Conservation (phyloP, 2,329 filamentous ascomycete species). For the Septoria linicola region DNA sequence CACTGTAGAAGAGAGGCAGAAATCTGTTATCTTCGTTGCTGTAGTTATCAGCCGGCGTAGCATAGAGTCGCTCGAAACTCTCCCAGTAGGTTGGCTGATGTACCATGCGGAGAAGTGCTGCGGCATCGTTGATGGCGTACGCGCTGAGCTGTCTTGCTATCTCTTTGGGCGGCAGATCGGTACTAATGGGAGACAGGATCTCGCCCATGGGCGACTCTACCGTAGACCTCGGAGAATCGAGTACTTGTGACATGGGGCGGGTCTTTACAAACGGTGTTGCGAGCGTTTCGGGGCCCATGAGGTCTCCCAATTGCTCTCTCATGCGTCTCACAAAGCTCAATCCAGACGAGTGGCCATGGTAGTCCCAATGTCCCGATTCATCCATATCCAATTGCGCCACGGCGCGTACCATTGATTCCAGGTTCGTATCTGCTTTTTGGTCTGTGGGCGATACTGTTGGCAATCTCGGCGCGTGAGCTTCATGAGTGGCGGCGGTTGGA, state of each 20-base stretch:
- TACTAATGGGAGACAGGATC: conserved; percentile 48
- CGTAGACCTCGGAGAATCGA: conserved; percentile 64
- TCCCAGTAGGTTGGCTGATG: conserved; percentile 80
- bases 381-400: conserved; percentile 89
- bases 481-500: conserved; percentile 20
- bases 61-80: conserved; percentile 75
- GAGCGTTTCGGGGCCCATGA: conserved; percentile 65
- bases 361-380: conserved; percentile 90
- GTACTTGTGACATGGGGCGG: conserved; percentile 55
- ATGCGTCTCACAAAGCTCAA: conserved; percentile 83
- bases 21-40: conserved; percentile 49
- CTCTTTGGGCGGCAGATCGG: conserved; percentile 66
- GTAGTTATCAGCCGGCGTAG: conserved; percentile 55
- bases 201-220: conserved; percentile 64
- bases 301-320: conserved; percentile 79
- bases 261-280: conserved; percentile 57
- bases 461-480: background rate
- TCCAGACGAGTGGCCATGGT: conserved; percentile 89
- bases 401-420: conserved; percentile 93
- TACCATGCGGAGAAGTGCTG: conserved; percentile 67
- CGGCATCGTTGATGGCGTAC: conserved; percentile 62
- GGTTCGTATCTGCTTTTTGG: conserved; percentile 59
- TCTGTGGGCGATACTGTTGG: conserved; percentile 37
- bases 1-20: conserved; percentile 50
- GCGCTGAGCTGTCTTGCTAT: conserved; percentile 58